Percentiles rank a stretch among this genome's conserved stretches.
phyloP scores from a whole-genome alignment of 208 protist species.

The Acanthamoeba healyi region DNA sequence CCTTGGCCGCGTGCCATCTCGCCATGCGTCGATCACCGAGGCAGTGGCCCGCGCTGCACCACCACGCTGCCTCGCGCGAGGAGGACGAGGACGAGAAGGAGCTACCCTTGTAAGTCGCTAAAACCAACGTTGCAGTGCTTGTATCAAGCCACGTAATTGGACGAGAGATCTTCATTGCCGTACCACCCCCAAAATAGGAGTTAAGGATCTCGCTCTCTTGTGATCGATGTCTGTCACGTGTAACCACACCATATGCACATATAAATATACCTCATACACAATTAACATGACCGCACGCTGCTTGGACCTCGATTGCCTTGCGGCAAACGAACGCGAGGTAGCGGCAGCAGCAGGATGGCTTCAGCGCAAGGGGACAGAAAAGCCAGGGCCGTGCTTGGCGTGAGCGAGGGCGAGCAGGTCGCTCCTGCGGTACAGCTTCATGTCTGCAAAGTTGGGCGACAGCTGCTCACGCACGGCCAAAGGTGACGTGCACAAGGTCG shows the following conservation, averaged over 20 bases:
- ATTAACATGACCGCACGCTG: too few relatives aligned
- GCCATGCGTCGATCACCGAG: not conserved
- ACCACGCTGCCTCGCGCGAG: not conserved
- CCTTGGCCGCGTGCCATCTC: not conserved
- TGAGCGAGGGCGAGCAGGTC: not conserved
- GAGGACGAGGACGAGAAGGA: too few relatives aligned
- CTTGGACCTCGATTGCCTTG: too few relatives aligned
- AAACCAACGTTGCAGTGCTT: not conserved
- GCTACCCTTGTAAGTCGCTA: not conserved
- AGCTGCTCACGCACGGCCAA: not conserved
- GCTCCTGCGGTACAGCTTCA: not conserved
- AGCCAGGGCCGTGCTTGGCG: conserved; percentile 7
- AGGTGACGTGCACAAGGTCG: not conserved
- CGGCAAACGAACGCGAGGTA: not conserved
- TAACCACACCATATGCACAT: too few relatives aligned
- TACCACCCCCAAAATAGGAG: too few relatives aligned
- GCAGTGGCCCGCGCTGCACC: too few relatives aligned
- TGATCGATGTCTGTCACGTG: too few relatives aligned
- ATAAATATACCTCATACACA: too few relatives aligned
- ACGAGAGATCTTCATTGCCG: too few relatives aligned
- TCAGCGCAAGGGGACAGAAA: too few relatives aligned
- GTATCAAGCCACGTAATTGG: not conserved
- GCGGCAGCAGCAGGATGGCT: too few relatives aligned
- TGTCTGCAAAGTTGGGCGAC: not conserved
- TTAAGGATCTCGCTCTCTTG: too few relatives aligned